A percentile compares a stretch with the other conserved stretches of the same genome.
Conservation (phyloP, 2,329 filamentous ascomycete genomes). For the Aureobasidium sp. region DNA sequence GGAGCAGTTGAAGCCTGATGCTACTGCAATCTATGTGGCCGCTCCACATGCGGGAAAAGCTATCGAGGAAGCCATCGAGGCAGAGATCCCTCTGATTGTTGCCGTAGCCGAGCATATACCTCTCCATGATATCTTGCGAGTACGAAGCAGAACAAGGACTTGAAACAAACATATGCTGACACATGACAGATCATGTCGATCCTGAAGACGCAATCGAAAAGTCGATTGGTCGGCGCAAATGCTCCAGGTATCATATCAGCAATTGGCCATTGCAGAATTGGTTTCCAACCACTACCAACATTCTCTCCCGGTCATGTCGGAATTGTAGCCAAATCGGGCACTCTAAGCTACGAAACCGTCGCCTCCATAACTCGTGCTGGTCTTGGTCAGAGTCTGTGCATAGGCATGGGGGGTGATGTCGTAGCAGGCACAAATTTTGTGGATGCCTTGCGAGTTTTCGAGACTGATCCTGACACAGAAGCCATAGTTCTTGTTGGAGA, state of each 20-base stretch:
- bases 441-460: conserved; percentile 61
- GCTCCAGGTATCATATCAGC: conserved; percentile 74
- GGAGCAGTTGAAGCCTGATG: conserved; percentile 64
- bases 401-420: conserved; percentile 71
- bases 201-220: conserved; percentile 62
- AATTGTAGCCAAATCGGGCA: conserved; percentile 74
- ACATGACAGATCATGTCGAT: conserved; percentile 55
- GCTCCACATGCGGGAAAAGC: conserved; percentile 65
- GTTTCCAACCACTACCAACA: conserved; percentile 69
- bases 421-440: conserved; percentile 67
- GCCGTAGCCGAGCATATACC: conserved; percentile 76
- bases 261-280: conserved; percentile 61
- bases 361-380: conserved; percentile 67
- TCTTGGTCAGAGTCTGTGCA: conserved; percentile 67
- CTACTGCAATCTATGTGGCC: conserved; percentile 72
- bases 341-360: conserved; percentile 72
- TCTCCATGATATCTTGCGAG: conserved; percentile 67
- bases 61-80: conserved; percentile 73
- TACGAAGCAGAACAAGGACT: conserved; percentile 25
- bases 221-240: conserved; percentile 71
- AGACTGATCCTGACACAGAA: conserved; percentile 59
- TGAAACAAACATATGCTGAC: conserved; percentile 7
- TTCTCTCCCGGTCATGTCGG: conserved; percentile 64
- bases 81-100: conserved; percentile 69
- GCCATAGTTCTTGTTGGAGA: conserved; percentile 68